Conservation (phyloP, 441 rosid genomes). For the Eruca vesicaria region DNA sequence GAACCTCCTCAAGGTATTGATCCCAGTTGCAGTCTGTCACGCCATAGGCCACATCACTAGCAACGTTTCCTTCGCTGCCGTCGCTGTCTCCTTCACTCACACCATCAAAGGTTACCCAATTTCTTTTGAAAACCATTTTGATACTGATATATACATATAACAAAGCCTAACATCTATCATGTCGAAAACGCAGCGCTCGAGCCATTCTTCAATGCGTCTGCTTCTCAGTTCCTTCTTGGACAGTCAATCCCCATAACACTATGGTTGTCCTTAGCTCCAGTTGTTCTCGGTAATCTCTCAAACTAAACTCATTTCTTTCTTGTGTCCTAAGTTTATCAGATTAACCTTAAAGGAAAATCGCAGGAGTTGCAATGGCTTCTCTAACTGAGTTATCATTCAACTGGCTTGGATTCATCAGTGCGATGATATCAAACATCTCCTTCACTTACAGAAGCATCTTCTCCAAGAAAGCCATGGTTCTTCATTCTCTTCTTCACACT, state of each 20-base stretch:
- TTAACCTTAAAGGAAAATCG: neutral
- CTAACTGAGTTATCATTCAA: conserved; percentile 92
- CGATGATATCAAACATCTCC: conserved; percentile 92
- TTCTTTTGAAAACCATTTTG: neutral
- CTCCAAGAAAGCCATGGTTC: conserved; percentile 96
- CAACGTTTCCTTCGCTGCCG: conserved; percentile 91
- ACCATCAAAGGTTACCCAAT: conserved; percentile 67
- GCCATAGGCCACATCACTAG: conserved; percentile 90
- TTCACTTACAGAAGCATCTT: conserved; percentile 93
- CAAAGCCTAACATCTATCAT: conserved; percentile 15
- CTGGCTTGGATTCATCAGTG: conserved; percentile 90
- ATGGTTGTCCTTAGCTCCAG: conserved; percentile 90
- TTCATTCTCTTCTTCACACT: neutral
- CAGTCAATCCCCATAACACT: conserved; percentile 73
- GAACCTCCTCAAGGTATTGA: conserved; percentile 72
- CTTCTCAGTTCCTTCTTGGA: conserved; percentile 88
- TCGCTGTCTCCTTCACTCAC: conserved; percentile 97
- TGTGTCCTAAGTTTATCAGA: neutral
- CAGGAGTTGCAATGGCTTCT: conserved; percentile 94
- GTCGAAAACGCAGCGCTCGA: conserved; percentile 63
- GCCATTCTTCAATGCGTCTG: conserved; percentile 98
- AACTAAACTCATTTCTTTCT: neutral
- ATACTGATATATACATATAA: neutral
- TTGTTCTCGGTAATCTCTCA: conserved; percentile 61
- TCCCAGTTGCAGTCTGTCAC: conserved; percentile 90